Evolutionary conservation across 768 basidiomycete species (phyloP), one percentile per base, ranked within the genome.

Genomic region (Dendrothele bispora): DNA sequence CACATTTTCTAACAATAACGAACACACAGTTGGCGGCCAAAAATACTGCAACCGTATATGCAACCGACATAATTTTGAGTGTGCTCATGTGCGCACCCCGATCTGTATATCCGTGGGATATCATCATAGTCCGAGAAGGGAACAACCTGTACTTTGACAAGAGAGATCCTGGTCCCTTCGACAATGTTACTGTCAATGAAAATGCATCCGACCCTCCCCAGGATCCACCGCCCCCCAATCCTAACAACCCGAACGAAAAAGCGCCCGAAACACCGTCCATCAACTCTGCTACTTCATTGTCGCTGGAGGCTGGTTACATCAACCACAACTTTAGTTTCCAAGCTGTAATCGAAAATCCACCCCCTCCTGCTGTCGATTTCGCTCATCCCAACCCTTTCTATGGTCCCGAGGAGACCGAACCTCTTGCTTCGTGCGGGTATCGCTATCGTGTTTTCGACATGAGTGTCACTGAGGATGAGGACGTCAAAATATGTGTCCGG

Each of bases 281-380:
- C 68, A 99, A 99, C 70, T 83, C 91, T 5, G 91, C 94, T 1
- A 91, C 91, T 4, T 93, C 91, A 1, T 77, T 99, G 22, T 95
- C 95, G 1, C 79, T 98, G 27, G 97, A 99, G 68, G 97, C 97
- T 5, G 98, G 95, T 22, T 98, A 95, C 70, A 92, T 99, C 75
- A 98, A 98, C 73, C 92, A 95, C 63, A 98, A 98, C 69, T 99
- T 98, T 60, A 86, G 88, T 21, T 97, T 95, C 80, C 97, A 99
- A 68, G 86, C 91, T 36, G 95, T 95, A 36, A 76, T 81, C 46
- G 92, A 95, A 65, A 78, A 66, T 25, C 59, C 75, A 2, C 78
- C 80, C 5, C 80, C 83, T 1, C 71, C 78, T 24, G 73, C 86
- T 6, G 73, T 88, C 34, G 84, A 92, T 51, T 82, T 98, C 59